Evolutionary conservation across 176 grass and related monocot genomes (phyloP), one percentile per base, ranked within the genome.

Genomic region (Carex littledalei): DNA sequence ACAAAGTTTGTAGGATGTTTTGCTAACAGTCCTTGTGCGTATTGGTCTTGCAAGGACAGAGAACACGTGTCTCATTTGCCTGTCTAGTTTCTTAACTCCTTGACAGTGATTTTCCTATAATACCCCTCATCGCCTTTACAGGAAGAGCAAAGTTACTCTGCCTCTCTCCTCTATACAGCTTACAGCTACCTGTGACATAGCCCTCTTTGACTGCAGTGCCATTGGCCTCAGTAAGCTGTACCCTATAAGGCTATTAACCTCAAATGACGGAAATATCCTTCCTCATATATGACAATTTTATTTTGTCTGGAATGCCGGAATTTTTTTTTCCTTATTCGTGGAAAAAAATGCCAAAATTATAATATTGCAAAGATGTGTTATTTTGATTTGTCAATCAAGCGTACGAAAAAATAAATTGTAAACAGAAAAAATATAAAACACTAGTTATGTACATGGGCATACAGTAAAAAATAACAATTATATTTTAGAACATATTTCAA

Each of bases 171-270:
- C 34, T 15, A 18, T 59, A 18, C 56, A n/a, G 16, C 15, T 32
- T 41, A 82, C 60, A 7, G 18, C 20, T 82, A 66, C 60, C 37
- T 62, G 13, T 70, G 39, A 83, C 60, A 83, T 39, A 81, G 41
- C 80, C 10, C 62, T 50, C 59, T 83, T 83, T 67, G 80, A 83
- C 60, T 65, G 55, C 57, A 63, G 79, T 81, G 54, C 56, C 55
- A 63, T 81, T 61, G 29, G 37, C 16, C 50, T 79, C 14, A 32
- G 55, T 29, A 15, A n/a, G 0, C 4, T 63, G 56, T 81, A 63
- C 37, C 52, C 52, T 79, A 16, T 21, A 16, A 22, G 10, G 73
- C 45, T 55, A 26, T 0, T 65, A 83, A 63, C 59, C 0, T 21
- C 0, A 82, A 83, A 50, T 54, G 39, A 83, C 81, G 60, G 2